Evolutionary conservation across 306 rosid genomes (phyloP).

Genomic region (Astragalus membranaceus): DNA sequence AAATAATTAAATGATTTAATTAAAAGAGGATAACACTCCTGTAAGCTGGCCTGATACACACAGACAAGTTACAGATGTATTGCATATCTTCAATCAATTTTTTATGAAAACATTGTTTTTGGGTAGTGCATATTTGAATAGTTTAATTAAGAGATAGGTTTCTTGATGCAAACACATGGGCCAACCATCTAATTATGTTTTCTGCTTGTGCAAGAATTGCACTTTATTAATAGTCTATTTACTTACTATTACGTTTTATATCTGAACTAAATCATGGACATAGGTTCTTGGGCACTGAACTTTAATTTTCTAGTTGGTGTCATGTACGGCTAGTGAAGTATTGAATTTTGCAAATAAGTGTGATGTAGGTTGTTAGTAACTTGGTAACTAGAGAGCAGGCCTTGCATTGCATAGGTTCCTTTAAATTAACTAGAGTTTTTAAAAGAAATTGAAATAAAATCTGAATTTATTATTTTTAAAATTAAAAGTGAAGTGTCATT

Average conservation of each 20-base stretch:
- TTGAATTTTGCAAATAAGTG: slow-evolving; percentile 1
- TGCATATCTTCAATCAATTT: not conserved
- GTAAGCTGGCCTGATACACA: not conserved
- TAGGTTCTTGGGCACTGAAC: not conserved
- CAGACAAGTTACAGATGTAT: not conserved
- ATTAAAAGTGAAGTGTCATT: not conserved
- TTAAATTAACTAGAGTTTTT: not conserved
- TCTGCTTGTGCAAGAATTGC: not conserved
- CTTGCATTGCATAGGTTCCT: not conserved
- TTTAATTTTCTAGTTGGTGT: not conserved
- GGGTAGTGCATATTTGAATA: not conserved
- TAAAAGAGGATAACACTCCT: not conserved
- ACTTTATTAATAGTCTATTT: not conserved
- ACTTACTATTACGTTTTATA: not conserved
- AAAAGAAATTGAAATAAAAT: not conserved
- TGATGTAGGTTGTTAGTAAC: not conserved
- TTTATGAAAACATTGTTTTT: not conserved
- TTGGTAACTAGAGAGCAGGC: not conserved
- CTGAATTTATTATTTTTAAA: not conserved
- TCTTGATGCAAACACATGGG: not conserved
- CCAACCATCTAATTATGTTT: not conserved
- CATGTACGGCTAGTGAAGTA: not conserved
- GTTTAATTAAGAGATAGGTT: not conserved
- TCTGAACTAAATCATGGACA: not conserved
- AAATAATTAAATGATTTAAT: not conserved